phyloP scores from a whole-genome alignment of 2,329 filamentous ascomycete species.

The Podosphaera leucotricha region DNA sequence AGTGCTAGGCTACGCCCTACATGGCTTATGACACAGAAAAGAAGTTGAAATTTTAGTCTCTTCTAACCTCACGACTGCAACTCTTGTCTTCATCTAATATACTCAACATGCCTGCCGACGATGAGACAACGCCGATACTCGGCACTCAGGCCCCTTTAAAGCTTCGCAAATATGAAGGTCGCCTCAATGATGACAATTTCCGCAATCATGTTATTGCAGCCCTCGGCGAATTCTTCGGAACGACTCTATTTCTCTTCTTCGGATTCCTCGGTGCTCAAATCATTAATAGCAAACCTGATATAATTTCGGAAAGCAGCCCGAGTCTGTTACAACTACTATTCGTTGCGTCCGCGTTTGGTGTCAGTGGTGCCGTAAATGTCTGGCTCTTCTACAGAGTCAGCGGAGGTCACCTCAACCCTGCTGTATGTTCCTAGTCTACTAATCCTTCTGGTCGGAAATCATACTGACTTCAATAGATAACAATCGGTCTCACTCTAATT shows the following conservation, averaged over 20 bases:
- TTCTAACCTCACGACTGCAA: neutral
- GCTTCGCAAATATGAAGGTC: neutral
- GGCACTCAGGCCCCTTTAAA: neutral
- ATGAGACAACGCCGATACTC: neutral
- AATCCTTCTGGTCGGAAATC: neutral
- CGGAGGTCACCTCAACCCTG: conserved; percentile 25
- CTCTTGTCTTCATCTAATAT: neutral
- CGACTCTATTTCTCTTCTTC: conserved; percentile 17
- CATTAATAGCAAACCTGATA: conserved; percentile 3
- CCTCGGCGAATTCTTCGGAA: conserved; percentile 25
- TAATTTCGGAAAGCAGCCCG: conserved; percentile 1
- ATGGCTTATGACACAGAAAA: neutral
- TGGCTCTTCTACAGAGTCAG: conserved; percentile 28
- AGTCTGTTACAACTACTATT: conserved; percentile 5
- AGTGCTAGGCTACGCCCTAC: neutral
- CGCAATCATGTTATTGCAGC: conserved; percentile 18
- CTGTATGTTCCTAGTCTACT: conserved; percentile 1
- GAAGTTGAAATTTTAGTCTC: too few relatives aligned
- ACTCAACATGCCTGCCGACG: neutral
- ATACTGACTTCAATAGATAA: conserved; percentile 7
- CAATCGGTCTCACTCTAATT: conserved; percentile 16
- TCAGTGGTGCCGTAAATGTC: conserved; percentile 22
- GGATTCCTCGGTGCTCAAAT: conserved; percentile 6
- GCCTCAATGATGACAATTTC: conserved; percentile 1
- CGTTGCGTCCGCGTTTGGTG: conserved; percentile 12